Conservation (phyloP, 495 filamentous ascomycete genomes). For the Usnea hakonensis region DNA sequence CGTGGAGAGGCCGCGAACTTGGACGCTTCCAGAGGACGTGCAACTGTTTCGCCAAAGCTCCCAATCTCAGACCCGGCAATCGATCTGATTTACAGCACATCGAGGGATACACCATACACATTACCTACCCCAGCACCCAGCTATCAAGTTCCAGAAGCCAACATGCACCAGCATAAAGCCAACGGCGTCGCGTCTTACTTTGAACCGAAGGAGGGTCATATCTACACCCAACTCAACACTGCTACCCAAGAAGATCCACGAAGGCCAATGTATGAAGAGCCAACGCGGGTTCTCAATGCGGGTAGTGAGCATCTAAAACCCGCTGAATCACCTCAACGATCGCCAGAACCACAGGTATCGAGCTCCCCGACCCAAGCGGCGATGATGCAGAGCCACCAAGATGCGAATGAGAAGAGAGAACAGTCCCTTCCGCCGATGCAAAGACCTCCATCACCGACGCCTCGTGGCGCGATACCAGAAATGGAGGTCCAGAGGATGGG, state of each 20-base stretch:
- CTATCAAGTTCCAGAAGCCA: constrained; percentile 4
- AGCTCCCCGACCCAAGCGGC: neutral
- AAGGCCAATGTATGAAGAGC: neutral
- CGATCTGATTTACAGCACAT: neutral
- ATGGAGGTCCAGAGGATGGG: neutral
- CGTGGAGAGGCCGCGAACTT: neutral
- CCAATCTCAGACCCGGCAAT: neutral
- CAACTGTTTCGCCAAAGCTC: constrained; percentile 1
- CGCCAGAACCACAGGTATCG: neutral
- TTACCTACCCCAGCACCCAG: neutral
- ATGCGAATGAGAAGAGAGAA: neutral
- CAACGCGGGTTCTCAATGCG: constrained; percentile 11
- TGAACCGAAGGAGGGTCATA: constrained; percentile 3
- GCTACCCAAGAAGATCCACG: neutral
- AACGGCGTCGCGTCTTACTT: neutral
- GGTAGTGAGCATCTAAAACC: constrained; percentile 14
- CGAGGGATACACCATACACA: neutral
- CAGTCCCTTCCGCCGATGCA: neutral
- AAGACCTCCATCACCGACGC: neutral
- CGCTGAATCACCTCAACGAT: neutral
- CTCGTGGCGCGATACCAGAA: neutral
- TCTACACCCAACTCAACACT: constrained; percentile 5
- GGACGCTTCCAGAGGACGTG: neutral
- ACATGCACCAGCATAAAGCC: constrained; percentile 6
- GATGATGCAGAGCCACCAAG: neutral